A percentile compares a stretch with the other conserved stretches of the same genome.
phyloP scores from a whole-genome alignment of 768 basidiomycete genomes.

The Favolaschia claudopus region DNA sequence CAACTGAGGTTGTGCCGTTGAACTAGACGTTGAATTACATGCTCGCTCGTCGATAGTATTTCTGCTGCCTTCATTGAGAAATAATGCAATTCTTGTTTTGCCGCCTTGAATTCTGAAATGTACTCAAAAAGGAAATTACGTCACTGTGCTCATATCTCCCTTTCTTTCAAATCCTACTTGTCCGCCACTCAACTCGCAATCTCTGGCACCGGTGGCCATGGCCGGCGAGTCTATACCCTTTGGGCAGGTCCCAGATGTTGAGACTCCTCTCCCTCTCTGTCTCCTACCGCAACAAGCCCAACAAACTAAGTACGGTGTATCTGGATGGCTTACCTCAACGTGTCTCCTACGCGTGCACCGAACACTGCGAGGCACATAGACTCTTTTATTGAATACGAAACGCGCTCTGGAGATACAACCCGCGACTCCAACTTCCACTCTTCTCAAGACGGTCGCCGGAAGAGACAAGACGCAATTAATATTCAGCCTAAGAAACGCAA shows the following conservation, averaged over 20 bases:
- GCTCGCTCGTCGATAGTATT: neutral
- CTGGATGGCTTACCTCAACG: neutral
- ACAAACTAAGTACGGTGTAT: too few relatives aligned
- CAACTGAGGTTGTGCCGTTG: neutral
- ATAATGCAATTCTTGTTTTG: too few relatives aligned
- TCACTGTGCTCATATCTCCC: too few relatives aligned
- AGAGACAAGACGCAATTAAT: neutral
- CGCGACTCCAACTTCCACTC: neutral
- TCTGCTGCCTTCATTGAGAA: neutral
- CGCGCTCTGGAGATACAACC: neutral
- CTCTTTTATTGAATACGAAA: neutral
- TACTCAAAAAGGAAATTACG: too few relatives aligned
- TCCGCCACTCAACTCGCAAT: too few relatives aligned
- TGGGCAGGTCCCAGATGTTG: too few relatives aligned
- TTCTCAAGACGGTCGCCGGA: neutral
- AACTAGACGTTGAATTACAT: neutral
- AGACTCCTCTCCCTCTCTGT: too few relatives aligned
- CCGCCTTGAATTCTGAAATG: too few relatives aligned
- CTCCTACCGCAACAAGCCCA: too few relatives aligned
- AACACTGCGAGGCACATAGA: neutral
- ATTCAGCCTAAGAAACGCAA: neutral
- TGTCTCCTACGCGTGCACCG: neutral
- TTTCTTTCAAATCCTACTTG: too few relatives aligned
- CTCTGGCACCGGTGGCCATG: too few relatives aligned
- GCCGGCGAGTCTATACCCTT: too few relatives aligned